Evolutionary conservation across 2,329 filamentous ascomycete species (phyloP).

Genomic region (Colletotrichum sp.): DNA sequence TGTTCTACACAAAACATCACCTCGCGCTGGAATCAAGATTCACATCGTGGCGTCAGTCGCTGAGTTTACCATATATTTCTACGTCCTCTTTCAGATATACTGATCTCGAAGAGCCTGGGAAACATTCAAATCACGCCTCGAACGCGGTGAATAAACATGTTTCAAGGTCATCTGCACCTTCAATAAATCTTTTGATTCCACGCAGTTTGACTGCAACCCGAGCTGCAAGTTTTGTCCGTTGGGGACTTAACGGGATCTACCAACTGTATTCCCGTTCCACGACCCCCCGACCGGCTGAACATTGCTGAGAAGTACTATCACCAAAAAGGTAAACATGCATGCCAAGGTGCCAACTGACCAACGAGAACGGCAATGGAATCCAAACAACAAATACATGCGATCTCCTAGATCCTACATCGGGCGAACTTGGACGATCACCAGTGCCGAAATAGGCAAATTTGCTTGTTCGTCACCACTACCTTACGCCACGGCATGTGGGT

Average conservation of each 20-base stretch:
- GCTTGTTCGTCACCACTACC: not conserved
- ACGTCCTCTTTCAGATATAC: not conserved
- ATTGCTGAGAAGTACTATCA: not conserved
- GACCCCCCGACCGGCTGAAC: not conserved
- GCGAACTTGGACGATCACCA: not conserved
- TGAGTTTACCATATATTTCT: accelerated
- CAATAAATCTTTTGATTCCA: not conserved
- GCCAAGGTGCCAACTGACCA: not conserved
- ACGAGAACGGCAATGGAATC: not conserved
- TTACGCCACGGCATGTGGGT: not conserved
- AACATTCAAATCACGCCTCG: not conserved
- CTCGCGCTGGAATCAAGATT: not conserved
- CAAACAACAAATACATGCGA: not conserved
- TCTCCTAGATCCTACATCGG: not conserved
- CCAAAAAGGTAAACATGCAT: not conserved
- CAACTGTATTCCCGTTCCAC: not conserved
- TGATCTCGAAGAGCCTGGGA: not conserved
- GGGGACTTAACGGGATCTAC: not conserved
- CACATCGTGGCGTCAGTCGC: not conserved
- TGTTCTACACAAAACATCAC: not conserved
- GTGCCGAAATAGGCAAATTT: not conserved
- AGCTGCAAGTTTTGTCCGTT: not conserved
- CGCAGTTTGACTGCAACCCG: not conserved
- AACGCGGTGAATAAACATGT: no score
- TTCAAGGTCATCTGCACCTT: not conserved